Evolutionary conservation across 2,329 filamentous ascomycete species (phyloP).

Genomic region (Xylariaceae sp.): DNA sequence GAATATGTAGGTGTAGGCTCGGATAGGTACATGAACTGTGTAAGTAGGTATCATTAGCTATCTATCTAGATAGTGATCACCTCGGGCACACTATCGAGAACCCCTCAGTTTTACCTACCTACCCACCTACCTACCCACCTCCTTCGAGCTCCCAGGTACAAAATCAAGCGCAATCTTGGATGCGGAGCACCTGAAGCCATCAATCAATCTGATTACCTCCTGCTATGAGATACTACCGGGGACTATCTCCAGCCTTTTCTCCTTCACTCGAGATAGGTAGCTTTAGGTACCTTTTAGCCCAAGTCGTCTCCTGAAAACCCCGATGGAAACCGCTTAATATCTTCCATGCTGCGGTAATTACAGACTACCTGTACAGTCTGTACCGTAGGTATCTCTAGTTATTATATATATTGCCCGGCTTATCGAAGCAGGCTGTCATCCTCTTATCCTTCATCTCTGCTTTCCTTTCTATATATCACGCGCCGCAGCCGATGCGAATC

Average conservation of each 20-base stretch:
- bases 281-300: neutral
- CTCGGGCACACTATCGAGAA: too few relatives aligned
- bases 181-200: neutral
- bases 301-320: slow-evolving; percentile 1
- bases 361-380: neutral
- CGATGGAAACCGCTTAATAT: slow-evolving; percentile 7
- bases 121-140: too few relatives aligned
- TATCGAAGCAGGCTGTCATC: neutral
- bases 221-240: neutral
- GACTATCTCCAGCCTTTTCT: neutral
- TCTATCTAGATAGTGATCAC: too few relatives aligned
- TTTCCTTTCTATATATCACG: neutral
- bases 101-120: too few relatives aligned
- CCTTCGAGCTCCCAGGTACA: too few relatives aligned
- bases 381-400: too few relatives aligned
- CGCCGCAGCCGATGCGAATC: slow-evolving; percentile 21
- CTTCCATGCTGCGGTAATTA: neutral
- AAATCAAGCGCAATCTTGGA: neutral
- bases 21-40: too few relatives aligned
- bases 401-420: neutral
- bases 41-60: too few relatives aligned
- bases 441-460: neutral
- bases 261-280: neutral
- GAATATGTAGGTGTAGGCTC: too few relatives aligned
- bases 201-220: neutral